Base-by-base conservation (phyloP, 192 early-diverging fungal species). In the Globomyces pollinis-pini region DNA sequence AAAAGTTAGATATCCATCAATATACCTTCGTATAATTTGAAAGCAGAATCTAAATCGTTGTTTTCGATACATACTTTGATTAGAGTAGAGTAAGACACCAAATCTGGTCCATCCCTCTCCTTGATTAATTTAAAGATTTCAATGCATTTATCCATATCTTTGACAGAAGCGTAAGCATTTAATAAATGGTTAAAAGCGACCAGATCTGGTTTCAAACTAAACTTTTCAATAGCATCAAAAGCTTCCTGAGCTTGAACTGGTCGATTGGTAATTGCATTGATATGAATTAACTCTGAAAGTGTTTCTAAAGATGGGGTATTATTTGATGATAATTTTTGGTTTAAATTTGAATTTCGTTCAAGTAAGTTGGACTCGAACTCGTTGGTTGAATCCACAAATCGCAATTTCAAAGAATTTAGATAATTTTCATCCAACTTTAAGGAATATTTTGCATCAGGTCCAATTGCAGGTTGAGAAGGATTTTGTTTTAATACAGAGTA, bases 101-200 rank as follows among this genome's bases (percentile, higher is more conserved):
- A 53, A 23, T 86, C 83, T 23, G 86, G 84, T 47, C 72, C 61
- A 29, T 56, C 76, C 51, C 69, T 73, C 2, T 62, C 57, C 38
- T 81, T 12, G 41, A 93, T 72, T 29, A 66, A 52, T 28, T 88
- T 76, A 57, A 91, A 91, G 34, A 86, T 71, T 15, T 64, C 57
- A 4, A 88, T 65, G 0, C 82, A 80, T 24, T 75, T 72, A 21
- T 84, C 64, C 1, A 86, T 57, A 50, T 93, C 73, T 13, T 79
- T 78, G 0, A 72, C 74, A 54, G 78, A 81, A 18, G 83, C 83
- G 64, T 92, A 88, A 1, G 88, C 85, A 57, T 91, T 78, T 59
- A 93, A 83, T 32, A 96, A 72, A 44, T 89, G 77, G 55, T 81
- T 86, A 67, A 84, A 87, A 0, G 86, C 85, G 11, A 76, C 64